Evolutionary conservation across 768 basidiomycete species (phyloP), one percentile per base, ranked within the genome.

Genomic region (Termitomyces sp.): DNA sequence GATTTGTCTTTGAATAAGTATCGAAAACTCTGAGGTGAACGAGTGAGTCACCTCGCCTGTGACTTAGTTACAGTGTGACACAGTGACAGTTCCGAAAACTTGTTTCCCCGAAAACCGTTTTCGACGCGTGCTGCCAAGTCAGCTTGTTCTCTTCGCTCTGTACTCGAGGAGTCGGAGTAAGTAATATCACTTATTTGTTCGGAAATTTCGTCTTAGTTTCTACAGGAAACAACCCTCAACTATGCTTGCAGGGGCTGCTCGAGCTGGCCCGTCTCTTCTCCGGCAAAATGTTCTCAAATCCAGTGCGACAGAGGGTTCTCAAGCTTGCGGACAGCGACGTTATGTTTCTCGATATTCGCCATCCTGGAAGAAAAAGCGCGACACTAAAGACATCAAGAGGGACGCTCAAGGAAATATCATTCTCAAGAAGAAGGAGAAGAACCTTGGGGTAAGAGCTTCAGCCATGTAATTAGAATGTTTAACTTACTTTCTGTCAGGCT

Each of bases 391-490:
- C 7, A 42, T 52, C 10, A 54, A 56, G 39, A 57, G 35, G 13
- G 47, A 63, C 33, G 51, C 52, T 5, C 56, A 47, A 15, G 60
- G 60, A 0, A 35, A 63, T 15, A 55, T 61, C 4, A 60, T 55
- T 3, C 22, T 42, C 16, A 51, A 55, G 42, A 61, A 62, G 38
- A 61, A 57, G 48, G 69, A 70, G 50, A 64, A 65, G 53, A 58
- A 62, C 50, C 64, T 58, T 32, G 67, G 67, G 58, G 72, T 75
- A 64, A 59, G 72, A 59, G 20, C 12, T 51, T 6, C 23, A 18
- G 18, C 13, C 23, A 16, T 22, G 15, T 32, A 15, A 10, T 35
- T 9, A n/a, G n/a, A 39, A n/a, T 7, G 12, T 32, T 23, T 3
- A 16, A 42, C 33, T 32, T 3, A 53, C n/a, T 29, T 33, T 7